Percentiles rank a stretch among this genome's conserved stretches.
Evolutionary conservation across 2,329 filamentous ascomycete species (phyloP).

Genomic region (Sporothrix schenckii): DNA sequence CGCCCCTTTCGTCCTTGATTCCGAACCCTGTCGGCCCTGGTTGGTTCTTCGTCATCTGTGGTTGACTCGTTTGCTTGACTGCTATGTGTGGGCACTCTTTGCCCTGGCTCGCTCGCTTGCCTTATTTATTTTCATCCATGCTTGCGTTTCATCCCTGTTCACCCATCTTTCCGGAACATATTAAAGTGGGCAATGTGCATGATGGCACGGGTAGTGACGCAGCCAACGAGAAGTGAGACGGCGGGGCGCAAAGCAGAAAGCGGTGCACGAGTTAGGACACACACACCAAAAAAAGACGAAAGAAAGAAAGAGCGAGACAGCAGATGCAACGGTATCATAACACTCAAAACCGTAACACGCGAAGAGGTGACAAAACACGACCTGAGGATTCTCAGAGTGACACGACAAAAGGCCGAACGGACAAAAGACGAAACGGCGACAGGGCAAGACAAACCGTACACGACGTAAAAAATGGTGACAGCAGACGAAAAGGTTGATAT

Average conservation of each 20-base stretch:
- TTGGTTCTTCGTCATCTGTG: not conserved
- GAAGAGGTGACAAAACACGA: not conserved
- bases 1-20: not conserved
- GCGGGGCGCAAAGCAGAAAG: constrained; percentile 21
- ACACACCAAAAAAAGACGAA: not conserved
- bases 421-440: constrained; percentile 8
- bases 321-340: not conserved
- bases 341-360: no score
- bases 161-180: constrained; percentile 25
- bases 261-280: not conserved
- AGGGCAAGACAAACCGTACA: not conserved
- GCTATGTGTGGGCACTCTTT: not conserved
- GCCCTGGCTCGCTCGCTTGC: not conserved
- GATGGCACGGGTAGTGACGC: constrained; percentile 17
- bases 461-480: not conserved
- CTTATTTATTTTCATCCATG: not conserved
- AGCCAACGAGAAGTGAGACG: constrained; percentile 26
- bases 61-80: not conserved
- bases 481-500: not conserved
- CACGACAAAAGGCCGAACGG: not conserved
- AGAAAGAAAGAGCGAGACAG: not conserved
- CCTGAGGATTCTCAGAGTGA: not conserved
- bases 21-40: not conserved
- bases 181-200: constrained; percentile 25
- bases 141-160: constrained; percentile 29